A percentile compares a stretch with the other conserved stretches of the same genome.
Evolutionary conservation across 2,329 filamentous ascomycete genomes (phyloP).

Genomic region (Colletotrichum sp.): DNA sequence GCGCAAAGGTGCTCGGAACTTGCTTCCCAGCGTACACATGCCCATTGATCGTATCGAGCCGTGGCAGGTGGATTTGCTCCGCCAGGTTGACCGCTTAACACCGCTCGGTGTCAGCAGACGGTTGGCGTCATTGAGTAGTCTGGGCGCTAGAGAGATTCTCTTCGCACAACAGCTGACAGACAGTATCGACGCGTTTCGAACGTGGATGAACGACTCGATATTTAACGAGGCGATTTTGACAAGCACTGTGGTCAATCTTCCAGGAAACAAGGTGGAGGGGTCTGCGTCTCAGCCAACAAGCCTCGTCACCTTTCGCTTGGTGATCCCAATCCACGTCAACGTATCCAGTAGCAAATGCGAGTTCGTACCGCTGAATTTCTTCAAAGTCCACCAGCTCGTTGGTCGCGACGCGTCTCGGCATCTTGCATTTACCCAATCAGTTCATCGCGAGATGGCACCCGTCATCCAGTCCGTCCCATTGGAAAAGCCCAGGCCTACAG

Average conservation of each 20-base stretch:
- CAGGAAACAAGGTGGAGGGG: slow-evolving; percentile 26
- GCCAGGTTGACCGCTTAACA: slow-evolving; percentile 50
- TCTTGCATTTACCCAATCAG: slow-evolving; percentile 62
- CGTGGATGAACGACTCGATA: slow-evolving; percentile 46
- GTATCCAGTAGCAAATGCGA: slow-evolving; percentile 55
- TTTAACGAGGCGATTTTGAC: slow-evolving; percentile 53
- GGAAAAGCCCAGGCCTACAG: slow-evolving; percentile 18
- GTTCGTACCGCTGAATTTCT: slow-evolving; percentile 68
- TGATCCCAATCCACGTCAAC: slow-evolving; percentile 65
- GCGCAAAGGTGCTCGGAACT: slow-evolving; percentile 57
- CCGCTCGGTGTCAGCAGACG: slow-evolving; percentile 42
- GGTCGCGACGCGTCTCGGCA: slow-evolving; percentile 60
- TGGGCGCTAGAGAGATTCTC: slow-evolving; percentile 41
- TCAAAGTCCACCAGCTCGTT: slow-evolving; percentile 69
- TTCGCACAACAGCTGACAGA: slow-evolving; percentile 52
- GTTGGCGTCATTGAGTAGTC: slow-evolving; percentile 41
- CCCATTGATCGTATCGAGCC: slow-evolving; percentile 56
- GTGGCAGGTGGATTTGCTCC: slow-evolving; percentile 60
- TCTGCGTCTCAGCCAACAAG: slow-evolving; percentile 27
- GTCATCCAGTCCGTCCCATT: slow-evolving; percentile 41
- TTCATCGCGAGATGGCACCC: slow-evolving; percentile 65
- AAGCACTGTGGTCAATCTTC: slow-evolving; percentile 45
- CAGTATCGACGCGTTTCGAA: slow-evolving; percentile 43
- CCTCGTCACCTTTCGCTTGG: slow-evolving; percentile 62
- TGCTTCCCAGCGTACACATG: slow-evolving; percentile 65